Base-by-base conservation (phyloP, 345 rosid species). In the Excoecaria agallocha region DNA sequence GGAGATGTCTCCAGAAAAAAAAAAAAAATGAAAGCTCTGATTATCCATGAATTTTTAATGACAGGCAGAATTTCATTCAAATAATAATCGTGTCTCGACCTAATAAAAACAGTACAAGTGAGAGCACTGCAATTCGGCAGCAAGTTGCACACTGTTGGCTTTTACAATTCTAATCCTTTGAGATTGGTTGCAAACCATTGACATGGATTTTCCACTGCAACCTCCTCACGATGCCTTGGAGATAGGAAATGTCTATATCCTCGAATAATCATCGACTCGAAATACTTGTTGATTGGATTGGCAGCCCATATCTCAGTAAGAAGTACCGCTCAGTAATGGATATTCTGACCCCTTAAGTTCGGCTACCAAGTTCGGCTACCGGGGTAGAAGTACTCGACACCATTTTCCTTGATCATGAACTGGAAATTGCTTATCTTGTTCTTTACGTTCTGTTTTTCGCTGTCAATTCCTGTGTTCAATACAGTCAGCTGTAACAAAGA, bases 381-480 rank as follows among this genome's bases (percentile, higher is more conserved):
- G 0, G 98, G 97, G 80, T 88, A 89, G 82, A 95, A 95, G 76
- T 80, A 95, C 24, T 95, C 93, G 6, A 87, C 81, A 4, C 82
- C 77, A 67, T 89, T 93, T 54, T 93, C 98, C 87, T 88, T 93
- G 78, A 89, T 80, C 90, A 74, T 88, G 82, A 87, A 91, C 46
- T 91, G 98, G 80, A 95, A 93, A 84, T 89, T 90, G 74, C 82
- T 85, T 70, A 84, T 74, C 79, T 86, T 85, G 87, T 79, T 88
- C 81, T 81, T 72, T 30, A 81, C 78, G 79, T 76, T 84, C 61
- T 82, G 78, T 52, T 48, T 74, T 30, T 59, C 71, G 8, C 78
- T 69, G 37, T 55, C 60, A 41, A 59, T 60, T 77, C 83, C 84
- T 72, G 84, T 83, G 86, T 85, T 84, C 83, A 87, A 67, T 79